Evolutionary conservation across 1,284 basidiomycete species (phyloP), one percentile per base, ranked within the genome.

Genomic region (Kwoniella shivajii): DNA sequence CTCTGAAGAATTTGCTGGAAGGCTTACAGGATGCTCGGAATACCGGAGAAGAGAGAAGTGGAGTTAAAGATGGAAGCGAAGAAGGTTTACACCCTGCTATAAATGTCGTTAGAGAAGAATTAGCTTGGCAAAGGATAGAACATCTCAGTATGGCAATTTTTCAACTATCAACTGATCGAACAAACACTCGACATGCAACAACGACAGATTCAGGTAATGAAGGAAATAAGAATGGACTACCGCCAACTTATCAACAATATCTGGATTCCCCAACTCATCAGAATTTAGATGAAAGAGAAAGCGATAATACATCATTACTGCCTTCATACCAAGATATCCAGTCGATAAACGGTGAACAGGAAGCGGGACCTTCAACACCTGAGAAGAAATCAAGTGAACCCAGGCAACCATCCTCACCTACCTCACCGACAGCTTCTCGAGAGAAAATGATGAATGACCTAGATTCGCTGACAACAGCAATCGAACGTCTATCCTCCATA

Each of bases 401-500:
- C 11, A 46, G 51, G 30, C n/a, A 53, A 31, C 29, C 34, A 22
- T 38, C 18, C 22, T 18, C 31, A 26, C 27, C 37, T 11, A 9
- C 9, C 37, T 11, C 30, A 29, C 39, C 18, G 16, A 26, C 55
- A 16, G 31, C 51, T 13, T 39, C 31, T 0, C 30, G 48, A 31
- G 69, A 73, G 29, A 70, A 73, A 54, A 64, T 67, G 64, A 18
- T 63, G 18, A 36, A 44, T 6, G 92, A 95, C 68, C 80, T 95
- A 20, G 91, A 94, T 65, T 82, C 84, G 5, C 85, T 95, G 38
- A 85, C 89, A 0, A 82, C 84, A 70, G 91, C 92, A 20, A 93
- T 96, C 63, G 92, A 93, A 69, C 82, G 91, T 26, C 78, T 95
- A 10, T 90, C 92, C 72, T 74, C 84, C 14, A 86, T 88, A 29